These are phyloP conservation scores for Globisporangium abappressorium DNA, from an alignment of 352 stramenopile species.

Conservation along the genomic window DNA sequence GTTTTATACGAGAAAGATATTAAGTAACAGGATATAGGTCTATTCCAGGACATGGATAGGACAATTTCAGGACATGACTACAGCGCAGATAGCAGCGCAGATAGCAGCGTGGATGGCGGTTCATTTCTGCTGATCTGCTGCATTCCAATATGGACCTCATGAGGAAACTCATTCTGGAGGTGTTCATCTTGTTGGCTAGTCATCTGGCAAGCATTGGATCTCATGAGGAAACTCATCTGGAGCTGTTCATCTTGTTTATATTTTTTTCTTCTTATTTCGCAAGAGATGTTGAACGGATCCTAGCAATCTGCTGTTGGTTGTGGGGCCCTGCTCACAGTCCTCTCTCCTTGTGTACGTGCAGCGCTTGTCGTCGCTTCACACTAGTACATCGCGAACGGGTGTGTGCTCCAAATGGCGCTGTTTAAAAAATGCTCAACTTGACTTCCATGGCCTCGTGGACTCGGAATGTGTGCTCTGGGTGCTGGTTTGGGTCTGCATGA, in stretches of 20 bases:
- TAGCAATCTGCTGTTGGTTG: background rate
- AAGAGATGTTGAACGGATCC: background rate
- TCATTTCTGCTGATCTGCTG: too few species aligned
- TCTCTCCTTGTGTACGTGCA: background rate
- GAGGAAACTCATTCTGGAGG: too few species aligned
- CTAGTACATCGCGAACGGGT: background rate
- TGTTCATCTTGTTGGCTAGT: background rate
- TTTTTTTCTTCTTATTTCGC: background rate
- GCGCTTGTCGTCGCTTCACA: background rate
- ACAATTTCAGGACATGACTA: too few species aligned
- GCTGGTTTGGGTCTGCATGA: constrained; percentile 62
- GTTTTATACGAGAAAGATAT: too few species aligned
- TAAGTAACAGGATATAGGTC: too few species aligned
- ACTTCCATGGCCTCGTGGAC: constrained; percentile 89
- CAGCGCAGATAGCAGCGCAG: too few species aligned
- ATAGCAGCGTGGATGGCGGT: too few species aligned
- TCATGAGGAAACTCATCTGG: background rate
- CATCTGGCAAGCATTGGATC: background rate
- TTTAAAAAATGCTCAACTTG: constrained; percentile 88
- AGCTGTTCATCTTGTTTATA: background rate
- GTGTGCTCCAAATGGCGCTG: background rate
- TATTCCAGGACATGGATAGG: too few species aligned
- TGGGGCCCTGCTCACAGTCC: background rate
- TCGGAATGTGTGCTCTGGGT: constrained; percentile 76
- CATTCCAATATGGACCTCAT: too few species aligned